Evolutionary conservation across 768 basidiomycete genomes (phyloP), one percentile per base, ranked within the genome.

Genomic region (Coprinopsis marcescibilis): DNA sequence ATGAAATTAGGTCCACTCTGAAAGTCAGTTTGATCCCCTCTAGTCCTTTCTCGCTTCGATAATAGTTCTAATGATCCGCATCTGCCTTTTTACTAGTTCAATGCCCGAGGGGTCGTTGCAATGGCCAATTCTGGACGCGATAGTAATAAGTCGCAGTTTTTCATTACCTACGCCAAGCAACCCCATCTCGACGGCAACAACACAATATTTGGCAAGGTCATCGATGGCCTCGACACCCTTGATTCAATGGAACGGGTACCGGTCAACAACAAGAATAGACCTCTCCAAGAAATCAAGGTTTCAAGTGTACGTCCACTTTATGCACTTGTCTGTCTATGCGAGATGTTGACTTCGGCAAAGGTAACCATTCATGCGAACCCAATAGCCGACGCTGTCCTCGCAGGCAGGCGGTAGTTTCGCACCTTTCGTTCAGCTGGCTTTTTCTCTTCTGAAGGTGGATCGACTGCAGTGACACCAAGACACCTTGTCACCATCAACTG

Each of bases 91-190:
- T 32, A 20, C 20, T 60, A 98, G 95, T 98, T 99, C 71, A 97
- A 97, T 64, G 72, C 82, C 43, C 81, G 96, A 51, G 96, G 96
- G 14, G 76, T 97, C 54, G 84, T 98, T 13, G 96, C 96, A 23
- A 98, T 98, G 94, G 96, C 96, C 46, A 99, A 98, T 66, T 85
- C 89, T 6, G 96, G 96, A 1, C 83, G 83, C 8, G 90, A 96
- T 62, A 81, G 87, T 26, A 99, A 97, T 71, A 97, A 95, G 66
- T 85, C 75, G 35, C 88, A 92, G 61, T 91, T 91, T 63, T 91
- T 91, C 61, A 75, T 93, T 58, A 82, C 89, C 2, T 97, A 97
- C 60, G 71, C 85, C 2, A 98, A 98, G 62, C 95, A 97, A 56
- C 68, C 89, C 1, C 94, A 96, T 62, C 78, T 99, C 13, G 95